Conservation (phyloP, 495 filamentous ascomycete genomes). For the Emericellopsis terricola region DNA sequence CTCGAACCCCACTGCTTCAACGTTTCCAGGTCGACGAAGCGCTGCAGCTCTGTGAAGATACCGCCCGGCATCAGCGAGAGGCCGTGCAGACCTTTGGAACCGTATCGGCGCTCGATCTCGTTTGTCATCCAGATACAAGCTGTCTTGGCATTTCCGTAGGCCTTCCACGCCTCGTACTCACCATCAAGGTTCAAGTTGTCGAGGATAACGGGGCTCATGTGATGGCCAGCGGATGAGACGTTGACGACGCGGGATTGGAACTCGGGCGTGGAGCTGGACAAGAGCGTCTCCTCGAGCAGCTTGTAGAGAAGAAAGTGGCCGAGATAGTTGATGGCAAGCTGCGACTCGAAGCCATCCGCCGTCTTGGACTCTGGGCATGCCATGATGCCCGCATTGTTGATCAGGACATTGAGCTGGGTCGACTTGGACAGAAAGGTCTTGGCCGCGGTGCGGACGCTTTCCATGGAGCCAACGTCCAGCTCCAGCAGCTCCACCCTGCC, state of each 20-base stretch:
- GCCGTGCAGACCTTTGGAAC: constrained; percentile 6
- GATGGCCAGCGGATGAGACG: constrained; percentile 21
- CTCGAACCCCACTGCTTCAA: neutral
- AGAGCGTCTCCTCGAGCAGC: constrained; percentile 23
- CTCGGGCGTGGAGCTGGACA: constrained; percentile 14
- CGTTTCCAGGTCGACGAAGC: too few species aligned
- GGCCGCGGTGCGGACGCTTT: constrained; percentile 10
- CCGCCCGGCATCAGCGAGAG: constrained; percentile 9
- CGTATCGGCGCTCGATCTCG: constrained; percentile 10
- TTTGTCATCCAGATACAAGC: constrained; percentile 23
- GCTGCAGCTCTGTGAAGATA: constrained; percentile 6
- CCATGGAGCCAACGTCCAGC: constrained; percentile 15
- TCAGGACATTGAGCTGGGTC: constrained; percentile 10
- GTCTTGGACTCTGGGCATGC: constrained; percentile 17
- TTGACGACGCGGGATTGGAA: constrained; percentile 17
- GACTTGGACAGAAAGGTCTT: constrained; percentile 6
- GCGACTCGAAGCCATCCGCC: constrained; percentile 26
- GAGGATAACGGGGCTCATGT: constrained; percentile 17
- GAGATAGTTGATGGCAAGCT: constrained; percentile 33
- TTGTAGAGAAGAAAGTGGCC: constrained; percentile 34
- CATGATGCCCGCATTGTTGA: constrained; percentile 23
- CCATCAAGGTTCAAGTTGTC: constrained; percentile 25
- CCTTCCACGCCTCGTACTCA: constrained; percentile 9
- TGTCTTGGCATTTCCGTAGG: constrained; percentile 33
- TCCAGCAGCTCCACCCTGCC: constrained; percentile 14